Evolutionary conservation across 352 stramenopile species (phyloP).

Genomic region (Phytopythium litorale): DNA sequence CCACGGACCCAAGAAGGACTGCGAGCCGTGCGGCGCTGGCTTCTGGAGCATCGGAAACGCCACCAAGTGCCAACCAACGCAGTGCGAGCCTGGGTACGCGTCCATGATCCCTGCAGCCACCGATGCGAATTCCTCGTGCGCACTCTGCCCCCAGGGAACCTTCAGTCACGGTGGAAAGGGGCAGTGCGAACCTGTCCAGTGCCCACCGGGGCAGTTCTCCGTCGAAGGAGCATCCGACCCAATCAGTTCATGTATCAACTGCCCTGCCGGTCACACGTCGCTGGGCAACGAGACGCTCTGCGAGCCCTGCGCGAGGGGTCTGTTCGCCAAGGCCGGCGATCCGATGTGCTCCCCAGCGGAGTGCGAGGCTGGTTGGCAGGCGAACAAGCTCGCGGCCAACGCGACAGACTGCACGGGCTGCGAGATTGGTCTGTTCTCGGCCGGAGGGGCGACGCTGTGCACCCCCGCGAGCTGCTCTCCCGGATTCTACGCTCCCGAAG

Average conservation of each 20-base stretch:
- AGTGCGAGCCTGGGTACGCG: slow-evolving; percentile 24
- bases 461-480: slow-evolving; percentile 30
- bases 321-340: slow-evolving; percentile 19
- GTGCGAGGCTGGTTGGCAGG: slow-evolving; percentile 35
- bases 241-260: slow-evolving; percentile 21
- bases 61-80: slow-evolving; percentile 16
- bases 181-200: slow-evolving; percentile 33
- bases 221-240: slow-evolving; percentile 23
- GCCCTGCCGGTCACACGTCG: slow-evolving; percentile 28
- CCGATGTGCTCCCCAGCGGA: slow-evolving; percentile 22
- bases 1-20: slow-evolving; percentile 30
- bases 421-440: slow-evolving; percentile 35
- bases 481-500: slow-evolving; percentile 30
- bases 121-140: slow-evolving; percentile 27
- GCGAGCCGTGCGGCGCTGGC: slow-evolving; percentile 28
- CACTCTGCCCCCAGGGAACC: slow-evolving; percentile 21
- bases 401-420: slow-evolving; percentile 40
- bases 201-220: slow-evolving; percentile 20
- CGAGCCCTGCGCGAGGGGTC: slow-evolving; percentile 24
- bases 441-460: slow-evolving; percentile 26
- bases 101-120: slow-evolving; percentile 17
- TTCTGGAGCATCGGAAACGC: slow-evolving; percentile 30
- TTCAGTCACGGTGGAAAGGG: slow-evolving; percentile 26
- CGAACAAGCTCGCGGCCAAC: slow-evolving; percentile 30
- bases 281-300: slow-evolving; percentile 31